Evolutionary conservation across 1,139 yeast genomes (phyloP), one percentile per base, ranked within the genome.

Genomic region (Yamadazyma spencermartinsiae): DNA sequence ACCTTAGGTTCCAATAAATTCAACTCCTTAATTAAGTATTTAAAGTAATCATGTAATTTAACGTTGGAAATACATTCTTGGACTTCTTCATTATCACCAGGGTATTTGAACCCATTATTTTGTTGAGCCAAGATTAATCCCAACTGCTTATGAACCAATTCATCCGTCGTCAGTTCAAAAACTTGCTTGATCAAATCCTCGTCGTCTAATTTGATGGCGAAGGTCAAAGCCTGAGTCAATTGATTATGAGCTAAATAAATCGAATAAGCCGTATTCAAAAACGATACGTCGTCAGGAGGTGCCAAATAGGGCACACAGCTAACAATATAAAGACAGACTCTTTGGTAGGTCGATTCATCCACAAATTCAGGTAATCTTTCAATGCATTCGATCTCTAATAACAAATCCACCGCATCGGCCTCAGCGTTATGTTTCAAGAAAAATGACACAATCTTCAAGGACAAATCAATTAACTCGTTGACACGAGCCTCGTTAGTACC

Each of bases 401-500:
- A 72, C 51, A 92, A 71, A 65, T 92, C 99, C 21, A 92, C 96
- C 1, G 98, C 98, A 60, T 92, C 99, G 8, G 97, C 96, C 65
- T 94, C 98, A 26, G 97, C 98, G 60, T 94, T 92, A 65, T 92
- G 98, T 55, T 86, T 82, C 52, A 92, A 74, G 67, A 92, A 92
- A 55, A 83, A 86, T 20, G 97, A 96, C 25, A 87, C 92, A 53
- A 94, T 84, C 51, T 83, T 78, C 49, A 87, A 65, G 3, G 95
- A 78, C 49, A 92, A 74, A 34, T 74, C 72, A 39, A 85, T 64
- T 49, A 94, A 71, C 35, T 74, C 77, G 11, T 58, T 60, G 23
- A 65, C 56, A 36, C 56, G 51, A 3, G 41, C 63, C 28, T 77
- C 82, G 38, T 74, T 78, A 23, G 64, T 57, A 38, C 87, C 96